phyloP scores from a whole-genome alignment of 371 early-diverging fungal species.

The Circinella umbellata region DNA sequence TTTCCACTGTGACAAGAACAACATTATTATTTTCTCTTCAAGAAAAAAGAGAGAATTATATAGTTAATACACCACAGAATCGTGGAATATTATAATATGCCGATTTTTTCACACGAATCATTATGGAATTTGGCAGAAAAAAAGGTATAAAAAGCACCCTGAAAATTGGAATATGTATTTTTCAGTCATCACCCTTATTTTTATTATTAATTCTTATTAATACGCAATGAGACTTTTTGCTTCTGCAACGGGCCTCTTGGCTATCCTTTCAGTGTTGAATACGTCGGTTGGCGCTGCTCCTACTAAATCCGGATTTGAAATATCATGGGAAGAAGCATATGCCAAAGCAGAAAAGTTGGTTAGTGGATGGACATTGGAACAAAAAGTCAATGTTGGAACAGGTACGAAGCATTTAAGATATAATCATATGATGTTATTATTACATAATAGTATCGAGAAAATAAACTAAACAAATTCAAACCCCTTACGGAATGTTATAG shows the following conservation, averaged over 20 bases:
- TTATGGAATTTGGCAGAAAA: neutral
- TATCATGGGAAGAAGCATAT: conserved; percentile 31
- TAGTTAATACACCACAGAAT: no score
- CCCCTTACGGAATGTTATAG: no score
- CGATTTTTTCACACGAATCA: no score
- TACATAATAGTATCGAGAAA: neutral
- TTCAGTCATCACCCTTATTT: neutral
- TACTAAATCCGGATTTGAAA: neutral
- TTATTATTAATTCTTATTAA: neutral
- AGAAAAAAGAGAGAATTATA: no score
- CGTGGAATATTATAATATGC: no score
- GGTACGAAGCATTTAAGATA: conserved; percentile 23
- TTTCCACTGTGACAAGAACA: neutral
- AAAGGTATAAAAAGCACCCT: neutral
- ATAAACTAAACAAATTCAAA: neutral
- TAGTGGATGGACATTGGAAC: conserved; percentile 22
- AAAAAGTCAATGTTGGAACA: conserved; percentile 29
- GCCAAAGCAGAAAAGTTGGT: conserved; percentile 24
- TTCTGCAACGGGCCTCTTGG: conserved; percentile 4
- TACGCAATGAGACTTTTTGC: neutral
- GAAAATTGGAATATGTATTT: neutral
- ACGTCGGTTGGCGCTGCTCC: neutral
- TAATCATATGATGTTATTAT: neutral
- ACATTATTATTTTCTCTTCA: no score
- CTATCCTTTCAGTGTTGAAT: neutral